Base-by-base conservation (phyloP, 2,329 filamentous ascomycete genomes). In the Intubia oerlemansii region DNA sequence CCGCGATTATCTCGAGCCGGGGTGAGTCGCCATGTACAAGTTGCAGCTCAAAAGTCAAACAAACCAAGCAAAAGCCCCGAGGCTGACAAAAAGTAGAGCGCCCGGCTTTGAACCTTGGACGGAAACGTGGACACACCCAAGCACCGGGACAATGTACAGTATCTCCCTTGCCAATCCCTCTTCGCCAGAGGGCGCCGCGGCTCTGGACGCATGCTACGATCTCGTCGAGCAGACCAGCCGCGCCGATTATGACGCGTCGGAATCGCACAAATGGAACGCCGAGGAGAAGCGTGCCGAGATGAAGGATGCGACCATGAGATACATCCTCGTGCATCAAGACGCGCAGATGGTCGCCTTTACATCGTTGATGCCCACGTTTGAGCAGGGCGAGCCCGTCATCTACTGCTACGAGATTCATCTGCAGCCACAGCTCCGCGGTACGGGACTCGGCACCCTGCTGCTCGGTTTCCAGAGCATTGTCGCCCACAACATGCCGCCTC, bases 371-470 rank as follows among this genome's bases (percentile, higher is more conserved):
- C 61, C 74, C n/a, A 74, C 69, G 2, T 64, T 64, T 40, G 74
- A 80, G 42, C 66, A 71, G 35, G 58, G 59, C 2, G 51, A 66
- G 33, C 56, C 68, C 0, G 75, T 82, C 3, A 44, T 81, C 13
- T 85, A 82, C 46, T 72, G 77, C 45, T 85, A 82, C 44, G 77
- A 85, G 49, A 66, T 85, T 20, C 77, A 85, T 42, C 57, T 84
- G 4, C 48, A 54, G 21, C 49, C 56, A 2, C 48, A 53, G 2
- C 44, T 76, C 5, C 62, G 16, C 10, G 27, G 66, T n/a, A 60
- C 62, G 10, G 74, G 76, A 0, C 50, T 84, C 3, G 74, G 69
- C 2, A 53, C 43, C 10, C 48, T 57, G 10, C 52, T 84, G 22
- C 66, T 84, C 53, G 41, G 46, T 2, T 50, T 66, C 33, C 57